These are phyloP conservation scores for Phaeosphaeria sp. DNA, from an alignment of 2,329 filamentous ascomycete genomes.

Conservation along the genomic window DNA sequence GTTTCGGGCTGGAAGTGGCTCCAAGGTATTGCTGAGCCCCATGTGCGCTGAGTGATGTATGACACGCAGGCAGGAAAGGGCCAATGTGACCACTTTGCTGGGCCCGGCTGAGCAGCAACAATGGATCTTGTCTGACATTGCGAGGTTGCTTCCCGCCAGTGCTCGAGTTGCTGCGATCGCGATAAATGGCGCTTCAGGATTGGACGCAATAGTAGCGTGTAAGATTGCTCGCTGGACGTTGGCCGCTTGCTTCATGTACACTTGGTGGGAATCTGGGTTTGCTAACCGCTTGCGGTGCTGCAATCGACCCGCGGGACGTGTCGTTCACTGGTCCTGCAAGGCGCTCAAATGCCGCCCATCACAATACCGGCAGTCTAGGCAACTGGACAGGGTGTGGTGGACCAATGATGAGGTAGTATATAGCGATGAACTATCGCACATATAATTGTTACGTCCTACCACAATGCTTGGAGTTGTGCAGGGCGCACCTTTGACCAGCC, in stretches of 20 bases:
- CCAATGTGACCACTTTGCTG: background rate
- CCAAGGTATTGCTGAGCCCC: background rate
- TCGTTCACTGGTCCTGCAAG: background rate
- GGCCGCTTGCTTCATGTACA: background rate
- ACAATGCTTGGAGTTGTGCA: background rate
- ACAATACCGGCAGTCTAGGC: background rate
- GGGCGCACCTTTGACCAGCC: background rate
- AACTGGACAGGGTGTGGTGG: background rate
- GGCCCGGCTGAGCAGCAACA: background rate
- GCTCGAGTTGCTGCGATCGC: background rate
- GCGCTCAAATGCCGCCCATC: background rate
- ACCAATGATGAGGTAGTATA: background rate
- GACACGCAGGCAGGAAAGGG: background rate
- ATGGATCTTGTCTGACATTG: background rate
- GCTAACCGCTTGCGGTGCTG: background rate
- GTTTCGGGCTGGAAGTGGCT: background rate
- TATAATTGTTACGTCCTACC: background rate
- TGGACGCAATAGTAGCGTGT: background rate
- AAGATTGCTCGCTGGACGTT: background rate
- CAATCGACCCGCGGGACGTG: background rate
- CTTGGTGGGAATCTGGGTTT: background rate
- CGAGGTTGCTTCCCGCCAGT: background rate
- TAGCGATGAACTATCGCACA: background rate
- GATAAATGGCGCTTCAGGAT: background rate
- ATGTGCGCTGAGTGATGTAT: background rate